Percentiles rank a stretch among this genome's conserved stretches.
phyloP scores from a whole-genome alignment of 2,329 filamentous ascomycete species.

The Ceratocystis albifundus region DNA sequence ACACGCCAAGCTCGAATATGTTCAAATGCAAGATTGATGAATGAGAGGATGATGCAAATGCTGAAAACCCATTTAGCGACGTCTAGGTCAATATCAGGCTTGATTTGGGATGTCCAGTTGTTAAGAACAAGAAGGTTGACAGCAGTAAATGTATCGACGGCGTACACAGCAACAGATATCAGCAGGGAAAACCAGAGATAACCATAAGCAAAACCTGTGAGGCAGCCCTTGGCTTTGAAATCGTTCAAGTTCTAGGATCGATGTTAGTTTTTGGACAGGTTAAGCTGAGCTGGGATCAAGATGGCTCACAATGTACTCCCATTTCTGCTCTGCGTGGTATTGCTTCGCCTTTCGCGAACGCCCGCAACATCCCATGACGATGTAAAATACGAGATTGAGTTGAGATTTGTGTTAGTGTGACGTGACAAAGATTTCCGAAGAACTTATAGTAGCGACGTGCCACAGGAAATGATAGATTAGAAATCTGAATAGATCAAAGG shows the following conservation, averaged over 20 bases:
- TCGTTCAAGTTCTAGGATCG: conserved; percentile 43
- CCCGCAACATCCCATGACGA: conserved; percentile 52
- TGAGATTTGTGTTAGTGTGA: background rate
- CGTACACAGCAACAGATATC: conserved; percentile 73
- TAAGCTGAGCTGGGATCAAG: conserved; percentile 5
- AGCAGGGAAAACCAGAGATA: conserved; percentile 73
- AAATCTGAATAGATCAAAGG: background rate
- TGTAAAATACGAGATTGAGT: background rate
- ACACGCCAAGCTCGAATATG: conserved; percentile 69
- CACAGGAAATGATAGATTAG: background rate
- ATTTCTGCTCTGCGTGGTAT: conserved; percentile 74
- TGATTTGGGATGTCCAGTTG: conserved; percentile 73
- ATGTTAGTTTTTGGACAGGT: conserved; percentile 25
- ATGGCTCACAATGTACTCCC: conserved; percentile 72
- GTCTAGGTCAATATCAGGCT: conserved; percentile 63
- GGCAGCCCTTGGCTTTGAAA: conserved; percentile 73
- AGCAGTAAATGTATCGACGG: conserved; percentile 83
- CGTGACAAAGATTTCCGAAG: background rate
- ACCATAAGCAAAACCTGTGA: conserved; percentile 65
- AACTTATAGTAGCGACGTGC: background rate
- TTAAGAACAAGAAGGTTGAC: conserved; percentile 83
- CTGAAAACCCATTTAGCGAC: conserved; percentile 94
- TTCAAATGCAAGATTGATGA: conserved; percentile 68
- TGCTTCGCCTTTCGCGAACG: conserved; percentile 50
- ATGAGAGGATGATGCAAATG: conserved; percentile 81